These are phyloP conservation scores for Sclerotinia minor DNA, from an alignment of 2,329 filamentous ascomycete species.

Conservation along the genomic window DNA sequence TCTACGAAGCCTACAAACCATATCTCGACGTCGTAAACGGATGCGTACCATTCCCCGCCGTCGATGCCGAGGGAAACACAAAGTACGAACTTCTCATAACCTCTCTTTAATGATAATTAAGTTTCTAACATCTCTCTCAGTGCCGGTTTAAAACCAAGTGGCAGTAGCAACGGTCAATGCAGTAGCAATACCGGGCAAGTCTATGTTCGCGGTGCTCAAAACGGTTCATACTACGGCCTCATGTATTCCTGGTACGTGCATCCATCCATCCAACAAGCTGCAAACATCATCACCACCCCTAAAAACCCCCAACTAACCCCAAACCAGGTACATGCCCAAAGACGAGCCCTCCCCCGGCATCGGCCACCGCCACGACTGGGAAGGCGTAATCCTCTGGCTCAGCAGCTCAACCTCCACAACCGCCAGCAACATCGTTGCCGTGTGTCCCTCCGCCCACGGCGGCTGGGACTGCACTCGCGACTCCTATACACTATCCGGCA, in stretches of 20 bases:
- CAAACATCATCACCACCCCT: constrained; percentile 28
- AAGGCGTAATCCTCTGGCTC: constrained; percentile 55
- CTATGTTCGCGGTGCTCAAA: constrained; percentile 48
- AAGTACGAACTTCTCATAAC: constrained; percentile 45
- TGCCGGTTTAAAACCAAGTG: constrained; percentile 42
- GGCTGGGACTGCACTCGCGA: constrained; percentile 48
- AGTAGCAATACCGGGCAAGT: constrained; percentile 51
- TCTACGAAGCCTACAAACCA: constrained; percentile 58
- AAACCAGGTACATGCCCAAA: constrained; percentile 51
- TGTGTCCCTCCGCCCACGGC: constrained; percentile 55
- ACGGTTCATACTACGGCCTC: constrained; percentile 48
- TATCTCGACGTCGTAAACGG: constrained; percentile 56
- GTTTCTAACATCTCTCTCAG: constrained; percentile 26
- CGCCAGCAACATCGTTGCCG: constrained; percentile 47
- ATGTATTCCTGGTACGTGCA: constrained; percentile 52
- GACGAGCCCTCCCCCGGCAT: constrained; percentile 45
- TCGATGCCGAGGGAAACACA: constrained; percentile 58
- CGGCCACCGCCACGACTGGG: constrained; percentile 58
- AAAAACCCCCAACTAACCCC: constrained; percentile 36
- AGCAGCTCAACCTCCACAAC: constrained; percentile 40
- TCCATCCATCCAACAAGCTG: too few relatives aligned
- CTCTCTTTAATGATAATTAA: not conserved
- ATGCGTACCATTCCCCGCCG: constrained; percentile 63
- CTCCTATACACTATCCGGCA: constrained; percentile 46
- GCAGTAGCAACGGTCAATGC: constrained; percentile 45